phyloP scores from a whole-genome alignment of 345 rosid genomes.

The Euphorbia pulcherrima region DNA sequence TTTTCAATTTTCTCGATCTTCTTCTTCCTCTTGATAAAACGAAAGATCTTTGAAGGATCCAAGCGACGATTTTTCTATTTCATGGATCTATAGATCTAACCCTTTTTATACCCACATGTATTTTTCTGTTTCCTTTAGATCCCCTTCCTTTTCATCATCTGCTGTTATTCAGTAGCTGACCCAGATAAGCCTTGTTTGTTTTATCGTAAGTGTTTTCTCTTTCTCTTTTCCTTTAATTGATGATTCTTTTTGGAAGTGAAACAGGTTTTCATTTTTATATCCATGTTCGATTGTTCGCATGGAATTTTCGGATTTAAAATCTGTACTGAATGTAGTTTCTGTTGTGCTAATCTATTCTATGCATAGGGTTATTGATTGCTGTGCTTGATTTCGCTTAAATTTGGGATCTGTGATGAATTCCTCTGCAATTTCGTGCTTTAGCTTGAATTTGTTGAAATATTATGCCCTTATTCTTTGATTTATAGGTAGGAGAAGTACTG shows the following conservation, averaged over 20 bases:
- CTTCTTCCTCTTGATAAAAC: too few species aligned
- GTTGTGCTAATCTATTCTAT: slow-evolving; percentile 10
- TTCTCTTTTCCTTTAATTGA: neutral
- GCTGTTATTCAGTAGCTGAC: slow-evolving; percentile 32
- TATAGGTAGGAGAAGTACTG: too few species aligned
- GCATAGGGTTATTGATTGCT: too few species aligned
- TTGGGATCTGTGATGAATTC: slow-evolving; percentile 2
- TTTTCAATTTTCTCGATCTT: neutral
- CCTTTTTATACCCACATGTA: slow-evolving; percentile 33
- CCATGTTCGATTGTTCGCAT: too few species aligned
- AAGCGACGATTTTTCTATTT: slow-evolving; percentile 25
- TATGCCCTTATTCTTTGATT: neutral
- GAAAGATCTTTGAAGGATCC: slow-evolving; percentile 1
- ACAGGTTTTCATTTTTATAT: slow-evolving; percentile 3
- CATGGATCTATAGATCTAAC: slow-evolving; percentile 56
- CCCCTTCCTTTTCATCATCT: slow-evolving; percentile 40
- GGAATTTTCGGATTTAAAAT: slow-evolving; percentile 27
- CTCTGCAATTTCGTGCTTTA: neutral
- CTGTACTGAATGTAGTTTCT: neutral
- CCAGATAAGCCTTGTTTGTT: slow-evolving; percentile 17
- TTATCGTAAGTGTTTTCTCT: slow-evolving; percentile 29
- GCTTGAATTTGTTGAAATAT: neutral
- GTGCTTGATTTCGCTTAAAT: too few species aligned
- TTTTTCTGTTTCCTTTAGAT: slow-evolving; percentile 48
- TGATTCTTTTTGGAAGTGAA: slow-evolving; percentile 5